Evolutionary conservation across 768 basidiomycete species (phyloP).

Genomic region (Leccinum rimulosum): DNA sequence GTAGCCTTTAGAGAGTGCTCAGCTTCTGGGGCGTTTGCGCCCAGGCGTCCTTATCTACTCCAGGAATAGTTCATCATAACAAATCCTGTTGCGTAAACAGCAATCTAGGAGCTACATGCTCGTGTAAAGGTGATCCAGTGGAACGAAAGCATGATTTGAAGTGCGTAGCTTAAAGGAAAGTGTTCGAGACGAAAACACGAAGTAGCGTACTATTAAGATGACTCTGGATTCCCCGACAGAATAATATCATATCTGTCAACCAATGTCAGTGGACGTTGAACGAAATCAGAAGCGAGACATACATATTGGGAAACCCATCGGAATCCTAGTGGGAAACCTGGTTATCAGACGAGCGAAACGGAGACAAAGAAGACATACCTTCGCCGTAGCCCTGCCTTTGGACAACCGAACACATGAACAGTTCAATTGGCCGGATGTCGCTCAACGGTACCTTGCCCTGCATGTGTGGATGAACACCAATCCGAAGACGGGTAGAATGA

Average conservation of each 20-base stretch:
- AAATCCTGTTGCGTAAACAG: constrained; percentile 14
- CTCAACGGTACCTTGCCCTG: constrained; percentile 96
- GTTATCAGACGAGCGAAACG: constrained; percentile 3
- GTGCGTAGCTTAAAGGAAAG: constrained; percentile 12
- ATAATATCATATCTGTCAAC: constrained; percentile 25
- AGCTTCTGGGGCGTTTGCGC: neutral
- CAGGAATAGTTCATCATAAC: neutral
- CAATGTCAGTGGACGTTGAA: constrained; percentile 4
- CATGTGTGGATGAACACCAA: constrained; percentile 6
- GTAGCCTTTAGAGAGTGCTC: neutral
- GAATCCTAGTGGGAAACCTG: constrained; percentile 56
- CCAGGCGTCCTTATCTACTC: neutral
- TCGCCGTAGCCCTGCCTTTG: constrained; percentile 98
- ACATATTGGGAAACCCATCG: constrained; percentile 98
- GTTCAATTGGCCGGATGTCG: constrained; percentile 97
- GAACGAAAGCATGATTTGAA: constrained; percentile 18
- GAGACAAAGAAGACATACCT: constrained; percentile 44
- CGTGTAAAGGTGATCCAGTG: constrained; percentile 7
- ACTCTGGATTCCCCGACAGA: constrained; percentile 3
- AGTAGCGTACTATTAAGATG: constrained; percentile 23
- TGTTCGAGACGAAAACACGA: constrained; percentile 16
- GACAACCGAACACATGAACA: constrained; percentile 99
- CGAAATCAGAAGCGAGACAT: constrained; percentile 28
- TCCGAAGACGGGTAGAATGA: neutral
- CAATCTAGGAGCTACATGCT: constrained; percentile 22